phyloP scores from a whole-genome alignment of 306 rosid species.

The Dalbergia cultrata region DNA sequence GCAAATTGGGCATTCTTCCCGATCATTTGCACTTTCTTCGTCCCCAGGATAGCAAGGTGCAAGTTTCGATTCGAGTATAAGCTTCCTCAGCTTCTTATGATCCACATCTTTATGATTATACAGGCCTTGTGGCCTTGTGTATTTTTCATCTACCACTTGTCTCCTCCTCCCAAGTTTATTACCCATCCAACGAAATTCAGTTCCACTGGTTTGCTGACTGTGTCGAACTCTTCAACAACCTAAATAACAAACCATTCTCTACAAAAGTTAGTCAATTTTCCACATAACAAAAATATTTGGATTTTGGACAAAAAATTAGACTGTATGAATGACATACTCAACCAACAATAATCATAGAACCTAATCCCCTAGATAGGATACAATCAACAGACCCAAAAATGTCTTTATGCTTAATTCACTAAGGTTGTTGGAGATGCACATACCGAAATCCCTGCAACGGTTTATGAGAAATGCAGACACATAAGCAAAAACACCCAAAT shows the following conservation, averaged over 20 bases:
- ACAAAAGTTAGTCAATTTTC: conserved; percentile 31
- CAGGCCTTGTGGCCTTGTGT: conserved; percentile 95
- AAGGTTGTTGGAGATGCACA: conserved; percentile 33
- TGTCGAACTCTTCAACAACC: conserved; percentile 48
- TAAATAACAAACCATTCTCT: conserved; percentile 46
- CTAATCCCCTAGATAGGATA: conserved; percentile 33
- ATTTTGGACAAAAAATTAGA: neutral
- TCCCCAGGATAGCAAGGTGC: conserved; percentile 99
- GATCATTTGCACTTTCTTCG: conserved; percentile 71
- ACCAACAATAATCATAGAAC: conserved; percentile 12
- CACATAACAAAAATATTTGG: conserved; percentile 15
- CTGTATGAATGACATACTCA: conserved; percentile 28
- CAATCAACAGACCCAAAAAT: conserved; percentile 26
- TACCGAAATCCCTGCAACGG: conserved; percentile 45
- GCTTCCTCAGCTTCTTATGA: conserved; percentile 96
- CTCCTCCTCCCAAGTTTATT: conserved; percentile 96
- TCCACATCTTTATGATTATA: conserved; percentile 97
- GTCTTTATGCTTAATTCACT: conserved; percentile 22
- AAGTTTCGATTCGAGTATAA: conserved; percentile 92
- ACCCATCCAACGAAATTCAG: conserved; percentile 75
- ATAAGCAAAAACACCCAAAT: conserved; percentile 38
- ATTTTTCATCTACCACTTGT: conserved; percentile 90
- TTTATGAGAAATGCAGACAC: conserved; percentile 30
- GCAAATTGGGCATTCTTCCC: conserved; percentile 99
- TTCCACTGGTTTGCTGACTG: conserved; percentile 36